phyloP scores from a whole-genome alignment of 1,284 basidiomycete species.

The Puccinia polysora region DNA sequence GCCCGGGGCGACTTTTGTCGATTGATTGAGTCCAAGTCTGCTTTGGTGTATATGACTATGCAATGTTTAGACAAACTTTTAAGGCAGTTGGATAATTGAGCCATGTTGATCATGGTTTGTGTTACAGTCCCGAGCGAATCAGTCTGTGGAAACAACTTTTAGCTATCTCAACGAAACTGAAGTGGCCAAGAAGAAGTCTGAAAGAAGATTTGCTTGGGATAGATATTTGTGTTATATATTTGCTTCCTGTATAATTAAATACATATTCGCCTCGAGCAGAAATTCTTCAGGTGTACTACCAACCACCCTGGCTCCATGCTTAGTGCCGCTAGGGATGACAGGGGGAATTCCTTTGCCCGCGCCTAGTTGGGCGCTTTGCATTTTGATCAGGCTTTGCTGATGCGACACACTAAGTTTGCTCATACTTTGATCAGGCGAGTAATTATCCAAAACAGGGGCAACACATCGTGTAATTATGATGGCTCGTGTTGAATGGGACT shows the following conservation, averaged over 20 bases:
- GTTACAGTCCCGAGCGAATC: no score
- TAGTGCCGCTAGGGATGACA: slow-evolving; percentile 1
- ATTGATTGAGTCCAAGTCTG: not conserved
- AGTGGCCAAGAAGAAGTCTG: no score
- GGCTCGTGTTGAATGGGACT: not conserved
- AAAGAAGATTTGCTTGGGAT: no score
- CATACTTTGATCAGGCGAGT: not conserved
- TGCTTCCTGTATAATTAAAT: no score
- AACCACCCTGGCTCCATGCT: not conserved
- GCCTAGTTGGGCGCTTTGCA: slow-evolving; percentile 3
- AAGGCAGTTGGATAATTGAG: not conserved
- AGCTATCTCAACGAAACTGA: no score
- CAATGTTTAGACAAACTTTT: not conserved
- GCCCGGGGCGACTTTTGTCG: slow-evolving; percentile 9
- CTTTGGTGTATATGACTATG: not conserved
- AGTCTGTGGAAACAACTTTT: no score
- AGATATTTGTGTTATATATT: no score
- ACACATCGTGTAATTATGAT: no score
- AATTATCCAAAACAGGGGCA: not conserved
- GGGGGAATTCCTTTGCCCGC: slow-evolving; percentile 6
- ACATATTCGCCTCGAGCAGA: not conserved
- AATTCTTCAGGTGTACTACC: not conserved
- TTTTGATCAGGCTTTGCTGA: not conserved
- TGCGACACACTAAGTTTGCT: not conserved
- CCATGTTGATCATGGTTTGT: not conserved